Percentiles rank a stretch among this genome's conserved stretches.
phyloP scores from a whole-genome alignment of 495 filamentous ascomycete species.

The Aspergillus affinis region DNA sequence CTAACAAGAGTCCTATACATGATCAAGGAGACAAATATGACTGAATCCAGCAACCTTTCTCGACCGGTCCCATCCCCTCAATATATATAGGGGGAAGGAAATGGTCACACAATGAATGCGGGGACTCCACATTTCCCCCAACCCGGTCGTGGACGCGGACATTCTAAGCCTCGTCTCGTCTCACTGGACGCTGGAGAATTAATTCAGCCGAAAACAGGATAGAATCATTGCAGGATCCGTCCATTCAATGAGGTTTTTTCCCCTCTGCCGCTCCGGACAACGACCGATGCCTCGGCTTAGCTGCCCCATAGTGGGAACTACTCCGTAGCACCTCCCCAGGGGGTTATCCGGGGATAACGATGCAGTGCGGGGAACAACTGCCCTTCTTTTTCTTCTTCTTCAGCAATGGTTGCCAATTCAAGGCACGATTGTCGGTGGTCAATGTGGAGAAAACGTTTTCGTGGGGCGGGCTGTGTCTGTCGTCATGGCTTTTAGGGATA shows the following conservation, averaged over 20 bases:
- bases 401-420: neutral
- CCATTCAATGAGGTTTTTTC: neutral
- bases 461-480: neutral
- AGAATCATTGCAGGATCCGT: neutral
- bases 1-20: slow-evolving; percentile 5
- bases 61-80: neutral
- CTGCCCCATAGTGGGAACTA: neutral
- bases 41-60: neutral
- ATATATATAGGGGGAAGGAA: neutral
- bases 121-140: neutral
- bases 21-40: neutral
- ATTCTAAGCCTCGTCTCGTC: neutral
- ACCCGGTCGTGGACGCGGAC: neutral
- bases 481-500: neutral
- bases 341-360: neutral
- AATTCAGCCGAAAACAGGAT: neutral
- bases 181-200: neutral
- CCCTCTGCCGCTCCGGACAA: neutral
- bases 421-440: slow-evolving; percentile 7
- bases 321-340: too few species aligned
- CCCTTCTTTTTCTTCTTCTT: neutral
- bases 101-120: neutral
- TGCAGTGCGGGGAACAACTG: neutral
- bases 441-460: neutral
- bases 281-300: neutral